Base-by-base conservation (phyloP, 345 rosid species). In the Eucalyptus brandiana region DNA sequence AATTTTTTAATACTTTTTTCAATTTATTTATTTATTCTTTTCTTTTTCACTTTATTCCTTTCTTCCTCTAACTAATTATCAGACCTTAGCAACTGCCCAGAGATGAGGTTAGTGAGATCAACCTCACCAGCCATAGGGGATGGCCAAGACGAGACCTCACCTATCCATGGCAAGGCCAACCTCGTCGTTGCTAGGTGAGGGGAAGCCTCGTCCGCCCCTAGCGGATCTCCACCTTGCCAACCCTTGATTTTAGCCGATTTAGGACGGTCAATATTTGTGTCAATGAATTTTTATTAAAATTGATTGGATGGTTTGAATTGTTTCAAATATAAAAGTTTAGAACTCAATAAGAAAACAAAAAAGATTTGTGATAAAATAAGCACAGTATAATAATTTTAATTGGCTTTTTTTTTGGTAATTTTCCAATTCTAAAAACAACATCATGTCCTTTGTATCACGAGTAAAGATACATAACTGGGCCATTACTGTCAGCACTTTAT, bases 31-130 rank as follows among this genome's bases (percentile, higher is more conserved):
- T 3, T 53, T 53, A 53, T 53, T 53, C 0, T 7, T 19, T 53
- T 51, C 4, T 53, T 53, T 23, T 54, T 54, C 11, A 7, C 10
- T 19, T 53, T 49, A 4, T 4, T 56, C 1, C 12, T 1, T 24
- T 56, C 1, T 56, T 23, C 62, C 13, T 23, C 28, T 56, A 56
- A 4, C 62, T 21, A 56, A 3, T 56, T 4, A 56, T 56, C 0
- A 0, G 0, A 56, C 28, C 3, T 23, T 56, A 23, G 5, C 28
- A 9, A 56, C 6, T 0, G 1, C 28, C 12, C 3, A 56, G 0
- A 23, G 28, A 1, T 0, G 6, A 56, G 28, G 12, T 4, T 5
- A 4, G 1, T 1, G 0, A 56, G 60, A 23, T 23, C 28, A 56
- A 56, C 30, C 62, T 56, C 62, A 56, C 30, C 3, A 2, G 6